Conservation (phyloP, 805 yeast genomes). For the Lipomyces chichibuensis region DNA sequence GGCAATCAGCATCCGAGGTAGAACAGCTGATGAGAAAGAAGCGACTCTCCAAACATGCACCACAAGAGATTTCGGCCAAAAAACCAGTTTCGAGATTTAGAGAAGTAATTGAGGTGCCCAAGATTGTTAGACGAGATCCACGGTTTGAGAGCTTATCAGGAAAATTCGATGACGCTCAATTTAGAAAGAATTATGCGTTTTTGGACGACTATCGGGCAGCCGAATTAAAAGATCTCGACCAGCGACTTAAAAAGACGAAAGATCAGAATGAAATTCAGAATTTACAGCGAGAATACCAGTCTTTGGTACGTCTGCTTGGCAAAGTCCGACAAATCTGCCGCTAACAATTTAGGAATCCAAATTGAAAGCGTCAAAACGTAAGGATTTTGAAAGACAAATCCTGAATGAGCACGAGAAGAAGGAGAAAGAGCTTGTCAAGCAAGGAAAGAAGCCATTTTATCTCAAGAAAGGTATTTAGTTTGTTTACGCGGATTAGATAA, state of each 20-base stretch:
- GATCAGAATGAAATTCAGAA: constrained; percentile 52
- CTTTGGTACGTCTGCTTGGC: constrained; percentile 33
- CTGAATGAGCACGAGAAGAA: constrained; percentile 68
- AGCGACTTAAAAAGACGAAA: constrained; percentile 49
- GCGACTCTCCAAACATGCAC: constrained; percentile 72
- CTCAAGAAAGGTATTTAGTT: constrained; percentile 37
- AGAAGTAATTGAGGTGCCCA: constrained; percentile 56
- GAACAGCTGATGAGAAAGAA: neutral
- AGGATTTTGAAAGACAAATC: constrained; percentile 73
- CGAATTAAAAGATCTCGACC: constrained; percentile 56
- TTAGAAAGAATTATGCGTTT: constrained; percentile 79
- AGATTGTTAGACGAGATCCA: constrained; percentile 61
- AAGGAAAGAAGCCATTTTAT: constrained; percentile 71
- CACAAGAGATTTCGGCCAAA: constrained; percentile 76
- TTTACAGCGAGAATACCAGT: constrained; percentile 43
- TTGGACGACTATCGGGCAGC: constrained; percentile 80
- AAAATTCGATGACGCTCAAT: constrained; percentile 66
- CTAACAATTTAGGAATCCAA: constrained; percentile 48
- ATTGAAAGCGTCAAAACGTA: constrained; percentile 68
- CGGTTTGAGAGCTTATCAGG: constrained; percentile 92
- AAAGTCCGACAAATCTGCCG: neutral
- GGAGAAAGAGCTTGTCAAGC: constrained; percentile 73
- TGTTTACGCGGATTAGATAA: neutral
- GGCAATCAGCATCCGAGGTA: neutral
- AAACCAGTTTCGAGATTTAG: constrained; percentile 69